Evolutionary conservation across 2,329 filamentous ascomycete species (phyloP), one percentile per base, ranked within the genome.

Genomic region (Aspergillus neoniger): DNA sequence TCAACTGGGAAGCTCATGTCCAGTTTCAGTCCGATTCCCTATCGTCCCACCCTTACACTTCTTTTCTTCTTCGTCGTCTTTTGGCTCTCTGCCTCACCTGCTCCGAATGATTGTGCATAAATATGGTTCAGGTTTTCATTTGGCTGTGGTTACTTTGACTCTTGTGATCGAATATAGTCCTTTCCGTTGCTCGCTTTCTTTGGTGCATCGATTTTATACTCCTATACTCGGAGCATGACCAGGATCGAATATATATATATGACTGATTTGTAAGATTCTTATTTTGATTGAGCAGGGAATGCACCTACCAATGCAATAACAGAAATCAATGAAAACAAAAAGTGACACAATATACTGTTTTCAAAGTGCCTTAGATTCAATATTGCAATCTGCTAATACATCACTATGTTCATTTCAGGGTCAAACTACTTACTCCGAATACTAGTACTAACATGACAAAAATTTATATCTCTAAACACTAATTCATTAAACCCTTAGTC

Each of bases 81-180:
- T 36, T 36, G 15, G 30, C 59, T 57, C 28, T 41, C 59, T 60
- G 32, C 53, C 38, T 54, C 30, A 17, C 55, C 48, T 55, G 36
- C 32, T 43, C 58, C 39, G 49, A 55, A 50, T 59, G 53, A 51
- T 30, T 61, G 55, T 64, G 55, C 28, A 62, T 62, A 64, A 5
- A 17, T 47, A 30, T 36, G 53, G 53, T 36, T 55, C 53, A 55
- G 38, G 55, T 51, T 52, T 44, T 12, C 54, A 9, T 47, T 57
- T 60, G 43, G 32, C 48, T 48, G 28, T 55, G 25, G 30, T 30
- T 58, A 23, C 52, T 38, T 10, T 48, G 21, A 49, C 44, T 30
- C 54, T 62, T 54, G 57, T 61, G 48, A 55, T 56, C 44, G 57
- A 59, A 58, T 57, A 65, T 63, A 63, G 28, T 44, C 56, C 43